phyloP scores from a whole-genome alignment of 2,329 filamentous ascomycete species.

The Metarhizium brunneum region DNA sequence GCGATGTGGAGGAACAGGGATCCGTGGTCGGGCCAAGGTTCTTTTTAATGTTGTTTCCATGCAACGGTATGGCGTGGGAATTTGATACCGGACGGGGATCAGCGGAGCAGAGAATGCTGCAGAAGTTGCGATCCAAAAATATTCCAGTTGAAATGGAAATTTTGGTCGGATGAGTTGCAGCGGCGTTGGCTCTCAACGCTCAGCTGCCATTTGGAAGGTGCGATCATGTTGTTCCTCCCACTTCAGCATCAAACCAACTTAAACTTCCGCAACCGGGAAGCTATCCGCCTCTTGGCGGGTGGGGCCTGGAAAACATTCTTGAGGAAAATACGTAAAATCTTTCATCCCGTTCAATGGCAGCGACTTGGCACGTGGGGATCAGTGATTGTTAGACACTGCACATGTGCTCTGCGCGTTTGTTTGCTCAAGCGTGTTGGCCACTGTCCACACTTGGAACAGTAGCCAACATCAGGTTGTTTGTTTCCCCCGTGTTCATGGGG shows the following conservation, averaged over 20 bases:
- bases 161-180: too few relatives aligned
- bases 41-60: slow-evolving; percentile 11
- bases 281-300: not conserved
- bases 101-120: not conserved
- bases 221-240: not conserved
- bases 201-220: not conserved
- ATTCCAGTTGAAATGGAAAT: too few relatives aligned
- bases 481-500: too few relatives aligned
- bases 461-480: too few relatives aligned
- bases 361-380: not conserved
- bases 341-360: not conserved
- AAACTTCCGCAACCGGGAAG: too few relatives aligned
- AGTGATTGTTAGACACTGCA: not conserved
- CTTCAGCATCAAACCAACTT: not conserved
- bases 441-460: not conserved
- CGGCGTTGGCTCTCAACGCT: too few relatives aligned
- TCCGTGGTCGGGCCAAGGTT: not conserved
- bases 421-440: not conserved
- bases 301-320: not conserved
- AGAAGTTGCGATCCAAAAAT: too few relatives aligned
- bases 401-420: not conserved
- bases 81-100: too few relatives aligned
- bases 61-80: not conserved
- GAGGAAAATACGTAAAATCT: not conserved
- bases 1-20: not conserved